These are phyloP conservation scores for Microcos paniculata DNA, from an alignment of 345 rosid genomes.

Conservation along the genomic window DNA sequence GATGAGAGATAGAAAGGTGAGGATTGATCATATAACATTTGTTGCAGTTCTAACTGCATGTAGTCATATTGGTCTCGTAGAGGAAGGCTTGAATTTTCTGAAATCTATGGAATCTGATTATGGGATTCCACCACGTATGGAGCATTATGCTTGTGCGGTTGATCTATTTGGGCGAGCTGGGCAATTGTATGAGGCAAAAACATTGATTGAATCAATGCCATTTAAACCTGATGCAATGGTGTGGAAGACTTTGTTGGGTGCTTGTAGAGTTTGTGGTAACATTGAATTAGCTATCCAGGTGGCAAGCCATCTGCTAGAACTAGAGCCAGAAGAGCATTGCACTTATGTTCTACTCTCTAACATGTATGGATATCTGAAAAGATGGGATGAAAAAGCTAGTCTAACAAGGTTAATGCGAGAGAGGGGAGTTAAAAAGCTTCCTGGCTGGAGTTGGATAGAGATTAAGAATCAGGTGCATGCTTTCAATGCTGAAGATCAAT, in stretches of 20 bases:
- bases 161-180: conserved; percentile 82
- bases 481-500: conserved; percentile 65
- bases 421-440: conserved; percentile 71
- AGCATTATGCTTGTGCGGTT: conserved; percentile 76
- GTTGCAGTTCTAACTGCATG: conserved; percentile 76
- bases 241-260: conserved; percentile 71
- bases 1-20: conserved; percentile 56
- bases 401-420: conserved; percentile 70
- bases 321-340: conserved; percentile 75
- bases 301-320: conserved; percentile 52
- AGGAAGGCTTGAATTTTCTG: conserved; percentile 54
- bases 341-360: conserved; percentile 61
- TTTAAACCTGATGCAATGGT: conserved; percentile 65
- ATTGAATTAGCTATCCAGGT: conserved; percentile 64
- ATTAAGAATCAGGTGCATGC: conserved; percentile 53
- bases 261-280: conserved; percentile 66
- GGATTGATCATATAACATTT: conserved; percentile 67
- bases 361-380: conserved; percentile 59
- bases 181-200: conserved; percentile 44
- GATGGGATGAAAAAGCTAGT: conserved; percentile 65
- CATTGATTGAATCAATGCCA: conserved; percentile 66
- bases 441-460: conserved; percentile 89
- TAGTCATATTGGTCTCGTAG: conserved; percentile 66
- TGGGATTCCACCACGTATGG: conserved; percentile 62
- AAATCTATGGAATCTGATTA: conserved; percentile 55